A percentile compares a stretch with the other conserved stretches of the same genome.
phyloP scores from a whole-genome alignment of 73 alveolate genomes.

The Tetrahymena thermophila region DNA sequence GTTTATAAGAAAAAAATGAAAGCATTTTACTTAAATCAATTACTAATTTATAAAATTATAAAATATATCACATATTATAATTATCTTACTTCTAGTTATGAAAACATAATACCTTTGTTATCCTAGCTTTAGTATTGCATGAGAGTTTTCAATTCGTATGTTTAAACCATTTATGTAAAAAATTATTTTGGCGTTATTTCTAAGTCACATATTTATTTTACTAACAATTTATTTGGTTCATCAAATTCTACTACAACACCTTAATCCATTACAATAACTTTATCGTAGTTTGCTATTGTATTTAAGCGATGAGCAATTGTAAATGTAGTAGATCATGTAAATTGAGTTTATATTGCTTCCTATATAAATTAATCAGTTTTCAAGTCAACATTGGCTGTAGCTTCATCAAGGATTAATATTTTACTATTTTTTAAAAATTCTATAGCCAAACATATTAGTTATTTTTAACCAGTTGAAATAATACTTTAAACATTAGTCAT shows the following conservation, averaged over 20 bases:
- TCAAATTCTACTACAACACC: slow-evolving; percentile 22
- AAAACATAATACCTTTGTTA: not conserved
- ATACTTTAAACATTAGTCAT: slow-evolving; percentile 40
- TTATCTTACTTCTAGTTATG: not conserved
- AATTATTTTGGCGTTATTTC: not conserved
- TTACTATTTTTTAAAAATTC: slow-evolving; percentile 54
- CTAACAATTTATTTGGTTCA: slow-evolving; percentile 19
- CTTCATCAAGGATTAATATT: slow-evolving; percentile 62
- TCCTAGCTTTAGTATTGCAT: not conserved
- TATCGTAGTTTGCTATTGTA: slow-evolving; percentile 20
- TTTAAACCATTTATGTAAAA: not conserved
- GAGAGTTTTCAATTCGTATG: not conserved
- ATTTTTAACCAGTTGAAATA: slow-evolving; percentile 55
- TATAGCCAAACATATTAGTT: slow-evolving; percentile 68
- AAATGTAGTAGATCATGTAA: slow-evolving; percentile 47
- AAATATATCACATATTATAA: no score
- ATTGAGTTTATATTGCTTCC: slow-evolving; percentile 40
- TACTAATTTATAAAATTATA: no score
- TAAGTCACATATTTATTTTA: not conserved
- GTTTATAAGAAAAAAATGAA: no score
- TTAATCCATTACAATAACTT: slow-evolving; percentile 22
- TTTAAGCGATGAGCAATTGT: slow-evolving; percentile 62
- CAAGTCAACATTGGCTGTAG: slow-evolving; percentile 62
- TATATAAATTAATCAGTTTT: slow-evolving; percentile 60
- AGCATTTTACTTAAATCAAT: no score